Evolutionary conservation across 192 early-diverging fungal species (phyloP).

Genomic region (Pilobolus umbonatus): DNA sequence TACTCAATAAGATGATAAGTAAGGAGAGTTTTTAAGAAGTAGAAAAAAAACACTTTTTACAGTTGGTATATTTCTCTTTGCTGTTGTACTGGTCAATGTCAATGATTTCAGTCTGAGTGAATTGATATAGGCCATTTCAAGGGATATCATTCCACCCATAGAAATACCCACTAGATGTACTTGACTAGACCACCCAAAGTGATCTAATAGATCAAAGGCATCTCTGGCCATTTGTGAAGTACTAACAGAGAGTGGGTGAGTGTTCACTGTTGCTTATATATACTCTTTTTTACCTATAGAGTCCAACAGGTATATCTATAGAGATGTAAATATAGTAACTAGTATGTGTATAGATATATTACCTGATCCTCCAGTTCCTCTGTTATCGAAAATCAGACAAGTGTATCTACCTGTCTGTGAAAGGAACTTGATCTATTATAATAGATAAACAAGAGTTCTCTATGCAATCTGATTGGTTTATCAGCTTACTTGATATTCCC

Average conservation of each 20-base stretch:
- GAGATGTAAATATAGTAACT: neutral
- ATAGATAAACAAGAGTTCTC: neutral
- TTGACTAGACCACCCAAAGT: constrained; percentile 62
- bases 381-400: constrained; percentile 79
- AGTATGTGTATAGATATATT: neutral
- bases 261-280: neutral
- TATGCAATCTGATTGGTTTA: neutral
- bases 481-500: constrained; percentile 37
- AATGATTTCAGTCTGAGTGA: constrained; percentile 55
- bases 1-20: neutral
- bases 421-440: constrained; percentile 58
- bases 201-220: constrained; percentile 58
- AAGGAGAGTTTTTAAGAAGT: constrained; percentile 1
- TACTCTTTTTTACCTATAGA: constrained; percentile 40
- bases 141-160: constrained; percentile 79
- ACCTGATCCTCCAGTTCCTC: constrained; percentile 66
- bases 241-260: constrained; percentile 20
- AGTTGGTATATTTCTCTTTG: constrained; percentile 41
- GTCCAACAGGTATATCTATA: constrained; percentile 47
- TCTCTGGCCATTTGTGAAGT: constrained; percentile 77
- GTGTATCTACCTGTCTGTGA: constrained; percentile 60
- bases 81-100: constrained; percentile 53
- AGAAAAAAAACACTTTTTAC: constrained; percentile 3
- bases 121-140: constrained; percentile 58
- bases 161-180: constrained; percentile 78